Base-by-base conservation (phyloP, 352 stramenopile genomes). In the Globisporangium megalacanthum region DNA sequence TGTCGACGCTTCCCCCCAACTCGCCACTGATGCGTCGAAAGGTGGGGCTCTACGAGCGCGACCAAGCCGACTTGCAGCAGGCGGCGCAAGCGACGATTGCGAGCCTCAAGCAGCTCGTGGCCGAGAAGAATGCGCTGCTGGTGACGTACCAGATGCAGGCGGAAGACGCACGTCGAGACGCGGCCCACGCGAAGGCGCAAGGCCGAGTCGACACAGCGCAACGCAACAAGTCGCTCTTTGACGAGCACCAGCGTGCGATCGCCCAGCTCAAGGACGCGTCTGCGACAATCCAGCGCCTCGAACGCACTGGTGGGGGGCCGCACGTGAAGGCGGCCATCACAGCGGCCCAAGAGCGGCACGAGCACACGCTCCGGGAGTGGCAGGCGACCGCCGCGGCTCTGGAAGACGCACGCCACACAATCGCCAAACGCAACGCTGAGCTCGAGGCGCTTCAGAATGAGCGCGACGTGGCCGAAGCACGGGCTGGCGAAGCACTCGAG, bases 161-260 rank as follows among this genome's bases (percentile, higher is more conserved):
- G 44, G 61, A 68, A 6, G 54, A 61, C 22, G 45, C 89, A 22
- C 80, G 79, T 6, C 66, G 62, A 1, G 80, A 85, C 14, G 67
- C 70, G 33, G 74, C 71, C 13, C 68, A 83, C 36, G 61, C 64
- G 31, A 82, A 84, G 50, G 70, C 69, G 1, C 68, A 85, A 22
- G 77, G 81, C 49, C 80, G 82, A 45, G 52, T 74, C 5, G 80
- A 89, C 47, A 69, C 68, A 0, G 72, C 81, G 4, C 69, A 75
- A 13, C 60, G 84, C 3, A 86, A 89, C 57, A 79, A 80, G 58
- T 79, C 85, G 54, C 65, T 94, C 1, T 89, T 80, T 45, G 78
- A 90, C 46, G 84, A 94, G 5, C 92, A 94, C 53, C 79, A 92
- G 56, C 63, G 66, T 33, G 82, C 86, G 68, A 91, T 94, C 54